Percentiles rank a stretch among this genome's conserved stretches.
Conservation (phyloP, 2,329 filamentous ascomycete species). For the Penicillium italicum region DNA sequence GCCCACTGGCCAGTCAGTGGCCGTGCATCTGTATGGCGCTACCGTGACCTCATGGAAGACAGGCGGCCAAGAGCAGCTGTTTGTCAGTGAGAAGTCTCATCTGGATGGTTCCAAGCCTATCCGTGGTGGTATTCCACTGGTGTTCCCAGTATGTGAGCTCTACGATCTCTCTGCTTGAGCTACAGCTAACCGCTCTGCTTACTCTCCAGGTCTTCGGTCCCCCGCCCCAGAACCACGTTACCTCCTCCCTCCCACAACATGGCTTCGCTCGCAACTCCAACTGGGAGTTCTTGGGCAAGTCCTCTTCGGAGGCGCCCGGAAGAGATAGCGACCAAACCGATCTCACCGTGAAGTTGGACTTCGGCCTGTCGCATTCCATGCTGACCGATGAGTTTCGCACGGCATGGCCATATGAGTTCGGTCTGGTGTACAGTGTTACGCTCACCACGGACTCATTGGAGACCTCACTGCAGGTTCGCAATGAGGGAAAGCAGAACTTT, state of each 20-base stretch:
- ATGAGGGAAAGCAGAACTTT: slow-evolving; percentile 76
- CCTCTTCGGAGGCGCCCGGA: slow-evolving; percentile 37
- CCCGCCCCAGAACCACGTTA: slow-evolving; percentile 71
- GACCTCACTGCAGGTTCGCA: slow-evolving; percentile 82
- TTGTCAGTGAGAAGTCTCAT: slow-evolving; percentile 73
- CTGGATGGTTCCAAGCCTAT: slow-evolving; percentile 87
- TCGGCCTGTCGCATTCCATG: slow-evolving; percentile 74
- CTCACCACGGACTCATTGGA: slow-evolving; percentile 69
- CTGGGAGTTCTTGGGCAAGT: slow-evolving; percentile 78
- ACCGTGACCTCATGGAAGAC: slow-evolving; percentile 93
- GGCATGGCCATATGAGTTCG: slow-evolving; percentile 83
- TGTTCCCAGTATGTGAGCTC: slow-evolving; percentile 71
- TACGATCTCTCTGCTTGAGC: not conserved
- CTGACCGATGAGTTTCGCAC: slow-evolving; percentile 65
- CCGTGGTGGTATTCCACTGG: slow-evolving; percentile 83
- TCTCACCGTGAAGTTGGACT: slow-evolving; percentile 85
- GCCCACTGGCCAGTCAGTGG: slow-evolving; percentile 80
- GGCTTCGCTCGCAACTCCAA: slow-evolving; percentile 85
- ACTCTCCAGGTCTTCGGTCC: slow-evolving; percentile 71
- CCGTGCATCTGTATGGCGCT: slow-evolving; percentile 84
- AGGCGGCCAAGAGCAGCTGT: slow-evolving; percentile 75
- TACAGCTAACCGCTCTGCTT: slow-evolving; percentile 18
- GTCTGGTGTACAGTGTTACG: slow-evolving; percentile 88
- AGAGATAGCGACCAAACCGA: slow-evolving; percentile 46
- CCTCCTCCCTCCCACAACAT: slow-evolving; percentile 79